These are phyloP conservation scores for Scenedesmus sp. DNA, from an alignment of 163 green algal genomes.

Conservation along the genomic window DNA sequence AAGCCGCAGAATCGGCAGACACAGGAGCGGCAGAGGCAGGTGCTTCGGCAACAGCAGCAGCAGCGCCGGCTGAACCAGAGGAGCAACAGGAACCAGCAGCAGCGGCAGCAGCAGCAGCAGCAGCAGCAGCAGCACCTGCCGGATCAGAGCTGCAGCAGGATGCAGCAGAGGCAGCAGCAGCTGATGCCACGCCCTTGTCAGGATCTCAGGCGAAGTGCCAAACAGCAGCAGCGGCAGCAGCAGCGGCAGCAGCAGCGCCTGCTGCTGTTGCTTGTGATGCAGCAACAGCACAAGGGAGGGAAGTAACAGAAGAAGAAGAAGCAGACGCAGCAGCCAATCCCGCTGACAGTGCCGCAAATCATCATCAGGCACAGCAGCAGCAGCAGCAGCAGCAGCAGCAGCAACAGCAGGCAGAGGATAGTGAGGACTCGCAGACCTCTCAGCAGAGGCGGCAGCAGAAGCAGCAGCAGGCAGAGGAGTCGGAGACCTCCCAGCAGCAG, in stretches of 20 bases:
- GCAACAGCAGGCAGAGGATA: not conserved
- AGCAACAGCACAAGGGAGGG: not conserved
- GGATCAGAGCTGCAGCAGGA: too few species aligned
- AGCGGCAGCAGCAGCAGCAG: constrained; percentile 2
- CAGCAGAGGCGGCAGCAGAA: not conserved
- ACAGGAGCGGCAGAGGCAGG: too few species aligned
- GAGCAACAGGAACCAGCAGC: not conserved
- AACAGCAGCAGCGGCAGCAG: not conserved
- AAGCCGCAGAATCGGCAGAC: not conserved
- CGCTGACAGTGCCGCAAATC: not conserved
- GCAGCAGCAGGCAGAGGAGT: not conserved
- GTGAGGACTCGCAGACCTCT: not conserved
- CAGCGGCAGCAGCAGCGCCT: not conserved
- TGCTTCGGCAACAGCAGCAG: too few species aligned
- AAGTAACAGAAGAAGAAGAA: not conserved
- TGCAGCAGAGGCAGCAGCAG: not conserved
- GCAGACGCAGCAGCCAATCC: not conserved
- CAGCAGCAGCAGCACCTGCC: not conserved
- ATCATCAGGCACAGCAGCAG: not conserved
- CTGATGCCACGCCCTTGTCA: not conserved
- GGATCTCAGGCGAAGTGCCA: too few species aligned
- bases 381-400: not conserved
- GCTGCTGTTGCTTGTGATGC: not conserved
- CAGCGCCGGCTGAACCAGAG: not conserved
- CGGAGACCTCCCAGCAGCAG: too few species aligned